Evolutionary conservation across 208 protist genomes (phyloP), one percentile per base, ranked within the genome.

Genomic region (Leishmania major): DNA sequence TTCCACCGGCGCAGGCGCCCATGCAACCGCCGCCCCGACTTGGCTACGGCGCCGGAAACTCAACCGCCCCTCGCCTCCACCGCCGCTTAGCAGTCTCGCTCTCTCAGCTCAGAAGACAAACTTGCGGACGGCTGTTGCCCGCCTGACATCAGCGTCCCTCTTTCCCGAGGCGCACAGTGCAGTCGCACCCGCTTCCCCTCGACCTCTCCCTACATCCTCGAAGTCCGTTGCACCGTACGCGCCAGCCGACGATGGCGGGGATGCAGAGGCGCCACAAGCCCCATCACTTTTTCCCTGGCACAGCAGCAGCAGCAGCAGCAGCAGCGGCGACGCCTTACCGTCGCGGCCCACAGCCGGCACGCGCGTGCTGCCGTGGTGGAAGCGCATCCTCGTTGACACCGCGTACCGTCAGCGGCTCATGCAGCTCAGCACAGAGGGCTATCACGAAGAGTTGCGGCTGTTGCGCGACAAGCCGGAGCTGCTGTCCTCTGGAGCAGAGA

Each of bases 291-390:
- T 55, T 19, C 2, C 11, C 25, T 43, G 13, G 47, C 25, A 47
- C 47, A 62, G n/a, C 49, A 37, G 55, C 40, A 22, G 40, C 60
- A 25, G 77, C 47, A 62, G n/a, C 49, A 37, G 55, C 40, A 22
- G 40, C 60, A 25, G 77, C 25, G 15, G 5, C 15, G 45, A 49
- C 45, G 0, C 10, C 10, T 25, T 17, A 70, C 4, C 25, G 11
- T 17, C 37, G 67, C 31, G 3, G 45, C 47, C 47, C 69, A 6
- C 19, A 45, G 57, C 31, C 60, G 62, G 37, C 31, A 71, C 60
- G 25, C 49, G 13, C 25, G 53, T 55, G 55, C 81, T 97, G 75
- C 94, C 92, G 75, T 97, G 94, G 94, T 97, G 94, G 94, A 93
- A 93, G 84, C 86, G 82, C 17, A 92, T 96, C 47, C 80, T 93